phyloP scores from a whole-genome alignment of 768 basidiomycete species.

The Dioszegia aurantiaca region DNA sequence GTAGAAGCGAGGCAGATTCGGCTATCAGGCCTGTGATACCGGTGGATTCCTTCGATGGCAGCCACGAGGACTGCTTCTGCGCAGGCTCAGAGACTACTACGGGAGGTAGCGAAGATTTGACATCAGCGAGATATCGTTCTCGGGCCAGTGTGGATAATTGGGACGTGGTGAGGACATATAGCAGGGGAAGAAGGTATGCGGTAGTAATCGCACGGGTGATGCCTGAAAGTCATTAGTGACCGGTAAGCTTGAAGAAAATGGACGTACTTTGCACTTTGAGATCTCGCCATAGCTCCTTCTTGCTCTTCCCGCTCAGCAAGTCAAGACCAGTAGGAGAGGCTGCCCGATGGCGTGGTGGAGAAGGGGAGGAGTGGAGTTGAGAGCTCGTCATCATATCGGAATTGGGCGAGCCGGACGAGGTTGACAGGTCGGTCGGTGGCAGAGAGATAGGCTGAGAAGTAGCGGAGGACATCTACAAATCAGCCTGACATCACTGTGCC shows the following conservation, averaged over 20 bases:
- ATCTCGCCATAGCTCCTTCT: constrained; percentile 73
- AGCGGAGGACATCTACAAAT: constrained; percentile 32
- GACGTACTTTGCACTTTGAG: constrained; percentile 77
- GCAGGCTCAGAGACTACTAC: too few species aligned
- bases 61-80: not conserved
- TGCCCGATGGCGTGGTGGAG: constrained; percentile 4
- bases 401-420: constrained; percentile 34
- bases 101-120: constrained; percentile 52
- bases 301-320: constrained; percentile 25
- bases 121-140: constrained; percentile 61
- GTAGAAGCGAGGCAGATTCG: constrained; percentile 18
- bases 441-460: constrained; percentile 43
- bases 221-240: constrained; percentile 56
- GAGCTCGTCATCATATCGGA: constrained; percentile 32
- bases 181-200: constrained; percentile 77
- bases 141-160: constrained; percentile 84
- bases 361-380: constrained; percentile 26
- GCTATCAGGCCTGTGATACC: constrained; percentile 31
- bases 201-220: constrained; percentile 83
- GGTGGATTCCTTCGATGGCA: constrained; percentile 25
- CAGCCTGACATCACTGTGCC: constrained; percentile 7
- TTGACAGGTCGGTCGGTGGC: constrained; percentile 42
- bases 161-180: constrained; percentile 78
- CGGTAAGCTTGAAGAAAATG: not conserved
- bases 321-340: not conserved